phyloP scores from a whole-genome alignment of 2,329 filamentous ascomycete genomes.

The Calonectria naviculata region DNA sequence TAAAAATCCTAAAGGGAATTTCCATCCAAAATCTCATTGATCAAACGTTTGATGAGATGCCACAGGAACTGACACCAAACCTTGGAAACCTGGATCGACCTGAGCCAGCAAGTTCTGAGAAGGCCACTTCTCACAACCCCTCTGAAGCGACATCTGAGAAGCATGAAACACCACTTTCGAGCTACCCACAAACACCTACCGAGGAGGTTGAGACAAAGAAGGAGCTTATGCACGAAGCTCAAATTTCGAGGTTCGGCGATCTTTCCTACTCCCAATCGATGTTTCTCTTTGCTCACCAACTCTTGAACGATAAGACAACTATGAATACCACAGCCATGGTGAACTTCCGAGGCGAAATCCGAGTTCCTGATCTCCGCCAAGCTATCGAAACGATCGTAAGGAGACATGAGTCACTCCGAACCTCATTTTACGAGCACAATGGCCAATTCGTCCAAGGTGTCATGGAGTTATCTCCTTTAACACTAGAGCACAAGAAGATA shows the following conservation, averaged over 20 bases:
- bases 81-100: background rate
- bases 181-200: background rate
- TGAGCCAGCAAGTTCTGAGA: background rate
- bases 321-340: background rate
- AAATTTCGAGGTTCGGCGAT: background rate
- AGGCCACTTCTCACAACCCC: background rate
- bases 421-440: background rate
- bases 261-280: slow-evolving; percentile 6
- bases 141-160: background rate
- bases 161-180: background rate
- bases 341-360: background rate
- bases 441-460: background rate
- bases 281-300: slow-evolving; percentile 2
- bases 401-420: background rate
- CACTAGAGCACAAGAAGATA: background rate
- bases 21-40: slow-evolving; percentile 19
- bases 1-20: slow-evolving; percentile 46
- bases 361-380: background rate
- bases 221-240: background rate
- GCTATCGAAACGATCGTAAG: background rate
- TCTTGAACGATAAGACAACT: background rate
- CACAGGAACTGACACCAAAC: slow-evolving; percentile 5
- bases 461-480: background rate
- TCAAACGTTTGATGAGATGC: slow-evolving; percentile 5
- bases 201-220: background rate